A percentile compares a stretch with the other conserved stretches of the same genome.
phyloP scores from a whole-genome alignment of 306 rosid species.

The Biancaea sappan region DNA sequence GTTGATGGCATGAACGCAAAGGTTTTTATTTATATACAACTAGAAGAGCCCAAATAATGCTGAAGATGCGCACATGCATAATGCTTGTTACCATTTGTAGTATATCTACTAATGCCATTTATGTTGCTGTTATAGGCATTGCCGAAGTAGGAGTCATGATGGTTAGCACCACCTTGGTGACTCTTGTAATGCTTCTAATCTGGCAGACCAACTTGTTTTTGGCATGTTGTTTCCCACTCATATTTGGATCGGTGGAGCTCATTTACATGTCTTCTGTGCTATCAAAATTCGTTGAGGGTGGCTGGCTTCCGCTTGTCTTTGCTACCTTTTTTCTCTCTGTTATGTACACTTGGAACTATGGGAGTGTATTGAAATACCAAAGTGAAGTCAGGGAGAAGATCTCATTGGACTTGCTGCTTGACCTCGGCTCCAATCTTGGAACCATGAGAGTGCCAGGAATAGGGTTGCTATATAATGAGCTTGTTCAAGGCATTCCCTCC shows the following conservation, averaged over 20 bases:
- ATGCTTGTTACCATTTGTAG: neutral
- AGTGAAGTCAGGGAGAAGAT: constrained; percentile 72
- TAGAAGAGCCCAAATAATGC: neutral
- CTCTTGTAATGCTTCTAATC: constrained; percentile 71
- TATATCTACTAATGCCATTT: constrained; percentile 20
- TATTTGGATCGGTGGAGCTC: constrained; percentile 90
- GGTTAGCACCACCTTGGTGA: constrained; percentile 62
- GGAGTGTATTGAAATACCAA: constrained; percentile 69
- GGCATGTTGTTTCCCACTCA: constrained; percentile 64
- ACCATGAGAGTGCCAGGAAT: constrained; percentile 94
- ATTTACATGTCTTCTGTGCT: constrained; percentile 87
- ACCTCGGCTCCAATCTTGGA: constrained; percentile 81
- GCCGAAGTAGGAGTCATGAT: constrained; percentile 88
- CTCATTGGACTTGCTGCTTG: constrained; percentile 63
- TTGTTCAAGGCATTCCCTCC: constrained; percentile 24
- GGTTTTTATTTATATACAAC: neutral
- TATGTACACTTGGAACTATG: constrained; percentile 84
- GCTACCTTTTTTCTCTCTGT: constrained; percentile 58
- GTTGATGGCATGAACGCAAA: constrained; percentile 7
- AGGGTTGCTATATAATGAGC: constrained; percentile 64
- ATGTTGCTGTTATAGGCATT: constrained; percentile 50
- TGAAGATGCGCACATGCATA: neutral
- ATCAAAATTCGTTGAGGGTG: constrained; percentile 75
- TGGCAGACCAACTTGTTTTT: constrained; percentile 75
- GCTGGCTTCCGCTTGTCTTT: constrained; percentile 87